A percentile compares a stretch with the other conserved stretches of the same genome.
Conservation (phyloP, 2,329 filamentous ascomycete genomes). For the Fusarium denticulatum region DNA sequence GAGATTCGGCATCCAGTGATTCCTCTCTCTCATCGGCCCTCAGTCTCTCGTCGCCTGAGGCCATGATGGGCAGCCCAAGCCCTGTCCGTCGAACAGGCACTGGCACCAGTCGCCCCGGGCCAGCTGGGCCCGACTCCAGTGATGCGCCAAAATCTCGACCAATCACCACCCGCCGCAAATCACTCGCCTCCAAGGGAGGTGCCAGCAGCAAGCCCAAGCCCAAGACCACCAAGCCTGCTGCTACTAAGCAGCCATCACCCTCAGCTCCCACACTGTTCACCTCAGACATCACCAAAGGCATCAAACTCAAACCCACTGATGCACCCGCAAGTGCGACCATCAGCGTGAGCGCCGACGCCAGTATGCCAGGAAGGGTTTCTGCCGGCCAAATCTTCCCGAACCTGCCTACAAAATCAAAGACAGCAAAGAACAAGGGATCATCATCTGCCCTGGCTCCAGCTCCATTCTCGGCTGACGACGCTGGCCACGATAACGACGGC, state of each 20-base stretch:
- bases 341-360: conserved; percentile 46
- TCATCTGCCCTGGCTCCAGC: conserved; percentile 31
- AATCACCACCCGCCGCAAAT: conserved; percentile 54
- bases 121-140: conserved; percentile 44
- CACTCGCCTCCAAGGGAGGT: conserved; percentile 50
- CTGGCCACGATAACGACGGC: conserved; percentile 46
- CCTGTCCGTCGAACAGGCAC: conserved; percentile 43
- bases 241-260: conserved; percentile 49
- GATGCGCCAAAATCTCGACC: conserved; percentile 53
- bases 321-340: conserved; percentile 40
- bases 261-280: conserved; percentile 40
- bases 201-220: conserved; percentile 45
- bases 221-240: conserved; percentile 48
- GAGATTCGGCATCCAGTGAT: conserved; percentile 54
- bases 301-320: conserved; percentile 19
- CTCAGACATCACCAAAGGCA: conserved; percentile 26
- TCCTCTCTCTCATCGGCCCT: conserved; percentile 55
- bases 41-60: conserved; percentile 54
- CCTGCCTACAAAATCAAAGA: conserved; percentile 43
- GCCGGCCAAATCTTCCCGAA: conserved; percentile 48
- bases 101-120: conserved; percentile 34
- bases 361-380: conserved; percentile 54
- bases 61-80: conserved; percentile 43
- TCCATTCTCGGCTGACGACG: conserved; percentile 40
- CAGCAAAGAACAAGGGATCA: conserved; percentile 44